Conservation (phyloP, 805 yeast species). For the Metschnikowia henanensis region DNA sequence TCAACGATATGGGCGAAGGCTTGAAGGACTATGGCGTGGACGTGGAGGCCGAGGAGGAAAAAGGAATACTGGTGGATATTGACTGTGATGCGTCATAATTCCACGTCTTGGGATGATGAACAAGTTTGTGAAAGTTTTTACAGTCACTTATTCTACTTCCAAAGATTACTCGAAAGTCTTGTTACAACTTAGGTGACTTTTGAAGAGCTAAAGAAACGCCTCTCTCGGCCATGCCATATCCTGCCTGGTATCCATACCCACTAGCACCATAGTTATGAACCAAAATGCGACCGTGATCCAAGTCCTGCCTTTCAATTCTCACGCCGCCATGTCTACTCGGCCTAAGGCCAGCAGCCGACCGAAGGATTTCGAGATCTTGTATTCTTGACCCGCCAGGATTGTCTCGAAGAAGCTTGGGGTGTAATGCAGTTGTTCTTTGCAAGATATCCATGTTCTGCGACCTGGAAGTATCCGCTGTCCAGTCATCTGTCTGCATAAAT, state of each 20-base stretch:
- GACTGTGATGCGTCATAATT: no score
- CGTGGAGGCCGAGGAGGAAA: slow-evolving; percentile 52
- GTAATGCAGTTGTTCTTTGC: slow-evolving; percentile 51
- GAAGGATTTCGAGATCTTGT: slow-evolving; percentile 50
- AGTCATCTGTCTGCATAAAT: slow-evolving; percentile 60
- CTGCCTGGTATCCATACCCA: slow-evolving; percentile 69
- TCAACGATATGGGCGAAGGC: slow-evolving; percentile 79
- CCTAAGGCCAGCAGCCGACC: slow-evolving; percentile 72
- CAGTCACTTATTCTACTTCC: no score
- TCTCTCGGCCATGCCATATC: slow-evolving; percentile 55
- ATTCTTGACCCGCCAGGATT: slow-evolving; percentile 32
- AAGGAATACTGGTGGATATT: slow-evolving; percentile 11
- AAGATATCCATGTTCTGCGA: slow-evolving; percentile 62
- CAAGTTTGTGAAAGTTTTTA: neutral
- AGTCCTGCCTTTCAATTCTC: slow-evolving; percentile 57
- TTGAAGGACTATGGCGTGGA: slow-evolving; percentile 90
- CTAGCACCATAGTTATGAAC: slow-evolving; percentile 75
- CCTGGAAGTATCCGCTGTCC: slow-evolving; percentile 59
- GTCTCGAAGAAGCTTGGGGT: slow-evolving; percentile 47
- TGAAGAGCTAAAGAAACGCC: slow-evolving; percentile 37
- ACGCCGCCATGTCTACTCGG: slow-evolving; percentile 79
- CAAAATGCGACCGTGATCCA: slow-evolving; percentile 34
- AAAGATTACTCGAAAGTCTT: neutral
- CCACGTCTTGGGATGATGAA: neutral
- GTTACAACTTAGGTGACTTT: neutral